A percentile compares a stretch with the other conserved stretches of the same genome.
Conservation (phyloP, 1,284 basidiomycete genomes). For the Ceratobasidium sp. region DNA sequence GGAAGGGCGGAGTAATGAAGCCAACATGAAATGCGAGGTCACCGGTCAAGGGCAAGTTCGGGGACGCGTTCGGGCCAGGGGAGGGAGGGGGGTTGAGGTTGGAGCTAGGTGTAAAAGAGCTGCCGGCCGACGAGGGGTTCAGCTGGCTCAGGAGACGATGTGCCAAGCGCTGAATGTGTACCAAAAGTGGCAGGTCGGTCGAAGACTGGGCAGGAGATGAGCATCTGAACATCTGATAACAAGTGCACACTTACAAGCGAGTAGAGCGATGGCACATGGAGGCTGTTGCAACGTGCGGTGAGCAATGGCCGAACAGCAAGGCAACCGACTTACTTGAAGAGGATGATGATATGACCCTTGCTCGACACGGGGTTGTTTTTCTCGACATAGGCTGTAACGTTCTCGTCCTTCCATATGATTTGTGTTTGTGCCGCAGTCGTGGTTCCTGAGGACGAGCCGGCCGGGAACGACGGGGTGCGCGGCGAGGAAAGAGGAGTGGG, state of each 20-base stretch:
- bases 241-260: constrained; percentile 60
- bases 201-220: constrained; percentile 61
- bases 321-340: constrained; percentile 66
- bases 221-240: neutral
- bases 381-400: constrained; percentile 75
- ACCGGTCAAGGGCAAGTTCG: constrained; percentile 43
- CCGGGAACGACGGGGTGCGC: constrained; percentile 55
- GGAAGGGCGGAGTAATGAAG: constrained; percentile 77
- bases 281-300: constrained; percentile 51
- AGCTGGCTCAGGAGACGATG: constrained; percentile 62
- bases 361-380: constrained; percentile 70
- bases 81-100: constrained; percentile 44
- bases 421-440: constrained; percentile 31
- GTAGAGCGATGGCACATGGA: constrained; percentile 78
- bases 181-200: constrained; percentile 73
- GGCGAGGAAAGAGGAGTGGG: constrained; percentile 54
- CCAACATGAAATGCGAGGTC: constrained; percentile 61
- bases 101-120: constrained; percentile 47
- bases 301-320: neutral
- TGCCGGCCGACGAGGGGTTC: constrained; percentile 48
- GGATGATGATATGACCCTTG: constrained; percentile 71
- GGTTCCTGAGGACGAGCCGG: constrained; percentile 46
- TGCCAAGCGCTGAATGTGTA: constrained; percentile 65
- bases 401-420: constrained; percentile 73
- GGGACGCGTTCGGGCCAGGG: constrained; percentile 32